Evolutionary conservation across 495 filamentous ascomycete species (phyloP).

Genomic region (Pseudomonodictys pantanalensis): DNA sequence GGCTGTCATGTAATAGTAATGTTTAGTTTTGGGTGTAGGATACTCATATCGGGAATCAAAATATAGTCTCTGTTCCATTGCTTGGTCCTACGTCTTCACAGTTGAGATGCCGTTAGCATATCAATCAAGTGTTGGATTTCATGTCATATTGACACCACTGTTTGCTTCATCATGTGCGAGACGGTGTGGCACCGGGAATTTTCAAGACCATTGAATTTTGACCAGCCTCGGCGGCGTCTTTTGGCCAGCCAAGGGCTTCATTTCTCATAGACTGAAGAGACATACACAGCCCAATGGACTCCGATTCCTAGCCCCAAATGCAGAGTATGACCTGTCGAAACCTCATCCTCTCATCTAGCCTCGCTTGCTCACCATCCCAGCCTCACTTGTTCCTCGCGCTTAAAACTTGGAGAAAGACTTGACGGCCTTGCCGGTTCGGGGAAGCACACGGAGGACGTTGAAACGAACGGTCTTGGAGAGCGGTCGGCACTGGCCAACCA

Average conservation of each 20-base stretch:
- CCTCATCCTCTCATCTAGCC: conserved; percentile 4
- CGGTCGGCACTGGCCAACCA: conserved; percentile 97
- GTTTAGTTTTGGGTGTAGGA: too few species aligned
- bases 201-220: too few species aligned
- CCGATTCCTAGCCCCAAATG: conserved; percentile 28
- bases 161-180: too few species aligned
- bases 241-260: conserved; percentile 22
- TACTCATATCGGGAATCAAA: too few species aligned
- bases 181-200: too few species aligned
- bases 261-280: conserved; percentile 28
- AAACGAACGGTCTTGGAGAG: conserved; percentile 99
- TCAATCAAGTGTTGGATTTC: too few species aligned
- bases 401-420: conserved; percentile 99
- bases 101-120: too few species aligned
- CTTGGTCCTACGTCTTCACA: too few species aligned
- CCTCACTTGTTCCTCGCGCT: conserved; percentile 16
- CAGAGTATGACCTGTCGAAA: conserved; percentile 21
- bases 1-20: too few species aligned
- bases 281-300: conserved; percentile 31
- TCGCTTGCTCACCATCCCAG: neutral
- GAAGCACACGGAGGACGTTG: conserved; percentile 97
- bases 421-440: conserved; percentile 91
- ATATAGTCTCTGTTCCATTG: too few species aligned
- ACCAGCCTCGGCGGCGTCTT: conserved; percentile 20
- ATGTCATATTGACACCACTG: too few species aligned